Conservation (phyloP, 176 grass and related monocot genomes). For the Rhipidocladum racemiflorum region DNA sequence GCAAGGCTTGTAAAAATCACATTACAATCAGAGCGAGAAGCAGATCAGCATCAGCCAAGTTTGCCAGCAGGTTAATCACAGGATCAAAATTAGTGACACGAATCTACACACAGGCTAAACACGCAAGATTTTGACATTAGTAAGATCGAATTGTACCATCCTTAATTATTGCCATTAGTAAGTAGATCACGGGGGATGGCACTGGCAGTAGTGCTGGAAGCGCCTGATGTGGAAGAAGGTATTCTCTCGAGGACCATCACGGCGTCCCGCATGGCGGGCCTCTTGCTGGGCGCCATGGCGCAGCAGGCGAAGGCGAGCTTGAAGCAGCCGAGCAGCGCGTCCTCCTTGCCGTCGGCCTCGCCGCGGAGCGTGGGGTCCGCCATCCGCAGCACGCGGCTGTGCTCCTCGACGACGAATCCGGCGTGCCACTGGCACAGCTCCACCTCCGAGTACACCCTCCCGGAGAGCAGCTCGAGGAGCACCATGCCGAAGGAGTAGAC, state of each 20-base stretch:
- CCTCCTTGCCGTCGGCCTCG: conserved; percentile 66
- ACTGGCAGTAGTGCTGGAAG: background rate
- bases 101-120: conserved; percentile 10
- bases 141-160: background rate
- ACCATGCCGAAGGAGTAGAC: conserved; percentile 97
- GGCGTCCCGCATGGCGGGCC: conserved; percentile 77
- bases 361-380: conserved; percentile 67
- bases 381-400: conserved; percentile 67
- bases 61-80: conserved; percentile 26
- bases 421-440: conserved; percentile 88
- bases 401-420: conserved; percentile 59
- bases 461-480: conserved; percentile 83
- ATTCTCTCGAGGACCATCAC: conserved; percentile 63
- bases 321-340: conserved; percentile 74
- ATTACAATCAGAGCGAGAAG: conserved; percentile 3
- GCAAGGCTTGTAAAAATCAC: background rate
- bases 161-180: conserved; percentile 35
- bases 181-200: conserved; percentile 20
- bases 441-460: conserved; percentile 85
- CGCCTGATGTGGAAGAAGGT: background rate
- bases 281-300: conserved; percentile 57
- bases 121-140: conserved; percentile 12
- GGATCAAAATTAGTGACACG: conserved; percentile 43
- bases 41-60: background rate
- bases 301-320: conserved; percentile 86